Evolutionary conservation across 164 flowering plant species (phyloP).

Genomic region (Liriodendron chinense): DNA sequence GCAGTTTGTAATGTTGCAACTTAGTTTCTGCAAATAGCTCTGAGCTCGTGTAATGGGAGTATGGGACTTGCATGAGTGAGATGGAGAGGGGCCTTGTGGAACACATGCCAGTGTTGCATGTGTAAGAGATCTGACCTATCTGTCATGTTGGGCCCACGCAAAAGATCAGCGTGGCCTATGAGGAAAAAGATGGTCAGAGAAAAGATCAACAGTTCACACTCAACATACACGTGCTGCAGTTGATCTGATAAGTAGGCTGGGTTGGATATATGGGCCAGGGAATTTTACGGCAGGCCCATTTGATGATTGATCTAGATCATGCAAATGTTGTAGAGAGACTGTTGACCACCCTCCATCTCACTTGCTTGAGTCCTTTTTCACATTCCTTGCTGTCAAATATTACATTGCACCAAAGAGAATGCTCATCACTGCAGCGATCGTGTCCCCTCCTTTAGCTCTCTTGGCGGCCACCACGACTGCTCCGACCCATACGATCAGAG

Average conservation of each 20-base stretch:
- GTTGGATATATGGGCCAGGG: no score
- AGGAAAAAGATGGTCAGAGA: not conserved
- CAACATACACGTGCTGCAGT: no score
- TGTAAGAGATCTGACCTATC: not conserved
- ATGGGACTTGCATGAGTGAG: not conserved
- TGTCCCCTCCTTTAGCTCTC: conserved; percentile 50
- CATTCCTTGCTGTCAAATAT: not conserved
- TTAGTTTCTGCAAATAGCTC: not conserved
- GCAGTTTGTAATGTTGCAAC: conserved; percentile 17
- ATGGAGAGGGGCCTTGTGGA: not conserved
- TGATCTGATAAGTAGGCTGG: no score
- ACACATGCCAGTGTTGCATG: not conserved
- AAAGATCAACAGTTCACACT: no score
- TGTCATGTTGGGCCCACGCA: not conserved
- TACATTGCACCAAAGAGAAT: conserved; percentile 80
- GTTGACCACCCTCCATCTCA: not conserved
- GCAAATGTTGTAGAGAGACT: not conserved
- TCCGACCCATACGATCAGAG: conserved; percentile 65
- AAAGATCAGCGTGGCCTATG: not conserved
- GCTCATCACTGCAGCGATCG: conserved; percentile 69
- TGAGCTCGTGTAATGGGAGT: not conserved
- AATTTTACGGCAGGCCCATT: no score
- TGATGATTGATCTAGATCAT: not conserved
- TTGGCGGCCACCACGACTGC: conserved; percentile 42
- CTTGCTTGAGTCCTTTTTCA: not conserved